Evolutionary conservation across 2,329 filamentous ascomycete genomes (phyloP), one percentile per base, ranked within the genome.

Genomic region (Mollisia scopiformis): DNA sequence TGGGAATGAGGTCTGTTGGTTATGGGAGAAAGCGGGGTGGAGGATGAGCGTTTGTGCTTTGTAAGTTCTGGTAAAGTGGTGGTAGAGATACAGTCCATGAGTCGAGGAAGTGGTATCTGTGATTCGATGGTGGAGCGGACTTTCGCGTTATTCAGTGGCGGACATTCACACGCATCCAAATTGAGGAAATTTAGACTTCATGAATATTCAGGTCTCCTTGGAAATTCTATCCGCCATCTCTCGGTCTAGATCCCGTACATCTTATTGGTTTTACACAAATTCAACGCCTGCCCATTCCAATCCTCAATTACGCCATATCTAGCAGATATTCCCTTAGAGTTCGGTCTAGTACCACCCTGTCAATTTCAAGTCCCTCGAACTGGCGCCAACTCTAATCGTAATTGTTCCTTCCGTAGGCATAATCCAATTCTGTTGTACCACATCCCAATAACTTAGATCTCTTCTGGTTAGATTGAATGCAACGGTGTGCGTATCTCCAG

Each of bases 391-490:
- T 31, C 68, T 66, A 53, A 81, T 73, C 23, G 66, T 76, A 50
- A 79, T 80, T 41, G 71, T 69, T 1, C 78, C 78, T n/a, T 80
- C 76, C 1, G 72, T 74, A 1, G 84, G 80, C 74, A 88, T 79
- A 1, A 86, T 80, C 90, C 90, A 93, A 66, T 92, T 80, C 75
- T 90, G 85, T 39, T 72, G 67, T 0, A 75, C 73, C 0, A 80
- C 75, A 71, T 89, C 84, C 88, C 88, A 90, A 59, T 87, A 82
- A 67, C 85, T 88, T 39, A 91, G 63, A 71, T 90, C 88, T 54
- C 84, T 81, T 41, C 84, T 78, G 35, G 79, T 82, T 31, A 91
- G 70, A 14, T 77, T 74, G 66, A 90, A 83, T 0, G 72, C 77
- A 2, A 85, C 79, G 1, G 74, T 80, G 35, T 77, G 73, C 2